Evolutionary conservation across 208 protist genomes (phyloP), one percentile per base, ranked within the genome.

Genomic region (Sergeia podlipaevii): DNA sequence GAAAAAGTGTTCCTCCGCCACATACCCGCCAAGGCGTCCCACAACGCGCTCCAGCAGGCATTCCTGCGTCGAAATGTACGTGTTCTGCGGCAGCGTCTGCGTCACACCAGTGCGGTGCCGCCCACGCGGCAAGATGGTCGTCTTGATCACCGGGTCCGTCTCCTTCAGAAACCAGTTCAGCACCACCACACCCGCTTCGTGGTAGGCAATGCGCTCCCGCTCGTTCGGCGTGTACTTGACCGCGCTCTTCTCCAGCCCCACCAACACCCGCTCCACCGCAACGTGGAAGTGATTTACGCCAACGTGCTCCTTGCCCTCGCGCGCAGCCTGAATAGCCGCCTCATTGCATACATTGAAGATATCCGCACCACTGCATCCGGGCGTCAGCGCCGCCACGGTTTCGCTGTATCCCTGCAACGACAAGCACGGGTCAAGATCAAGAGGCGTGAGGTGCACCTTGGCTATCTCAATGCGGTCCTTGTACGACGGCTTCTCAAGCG

Each of bases 301-400:
- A 10, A 99, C 95, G 23, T 47, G 32, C 28, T 76, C 50, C 28
- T 85, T 83, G 37, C 55, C 60, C 41, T 85, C 57, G 26, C 97
- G 79, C 21, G 96, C 95, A 3, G 97, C 97, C 48, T 97, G 91
- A 33, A 99, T 86, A 10, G 97, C 97, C 3, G 95, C 95, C 83
- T 99, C 97, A 65, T 99, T 99, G 79, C 93, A 97, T 3, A 98
- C 87, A 68, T 98, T 99, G 55, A 96, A 96, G 60, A 99, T 98
- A 59, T 99, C 97, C 7, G 96, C 96, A 23, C 98, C 98, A 38
- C 87, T 90, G 74, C 98, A 98, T 24, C 97, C 97, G 5, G 96
- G 92, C 30, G 96, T 98, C 2, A 97, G 62, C 7, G 74, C 57
- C 8, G 88, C 87, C 20, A 91, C 46, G 30, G 50, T 74, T 56